Conservation (phyloP, 2,329 filamentous ascomycete species). For the Botrytis pseudocinerea region DNA sequence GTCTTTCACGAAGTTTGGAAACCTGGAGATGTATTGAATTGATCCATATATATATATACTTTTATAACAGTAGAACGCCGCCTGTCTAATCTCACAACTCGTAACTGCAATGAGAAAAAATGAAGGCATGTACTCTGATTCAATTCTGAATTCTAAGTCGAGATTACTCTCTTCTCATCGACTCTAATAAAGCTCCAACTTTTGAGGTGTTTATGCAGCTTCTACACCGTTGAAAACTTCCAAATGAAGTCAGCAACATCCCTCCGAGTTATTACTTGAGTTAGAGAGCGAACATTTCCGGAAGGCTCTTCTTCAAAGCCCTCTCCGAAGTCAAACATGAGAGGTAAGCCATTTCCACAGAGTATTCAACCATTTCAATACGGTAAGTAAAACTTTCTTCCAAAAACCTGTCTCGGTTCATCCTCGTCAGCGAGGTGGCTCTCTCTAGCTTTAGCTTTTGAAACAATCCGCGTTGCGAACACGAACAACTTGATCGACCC, state of each 20-base stretch:
- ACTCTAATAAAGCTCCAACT: not conserved
- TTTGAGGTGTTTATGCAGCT: not conserved
- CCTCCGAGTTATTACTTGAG: not conserved
- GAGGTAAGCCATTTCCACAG: not conserved
- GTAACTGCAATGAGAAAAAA: not conserved
- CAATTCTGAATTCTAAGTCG: too few relatives aligned
- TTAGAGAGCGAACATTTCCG: not conserved
- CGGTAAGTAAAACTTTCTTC: constrained; percentile 9
- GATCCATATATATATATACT: not conserved
- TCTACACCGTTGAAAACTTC: not conserved
- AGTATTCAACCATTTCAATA: not conserved
- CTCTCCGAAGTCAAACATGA: not conserved
- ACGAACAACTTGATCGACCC: not conserved
- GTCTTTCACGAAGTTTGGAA: not conserved
- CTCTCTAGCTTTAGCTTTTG: constrained; percentile 7
- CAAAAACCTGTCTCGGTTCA: constrained; percentile 3
- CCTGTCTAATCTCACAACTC: not conserved
- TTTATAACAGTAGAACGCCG: too few relatives aligned
- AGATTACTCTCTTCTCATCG: not conserved
- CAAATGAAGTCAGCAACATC: not conserved
- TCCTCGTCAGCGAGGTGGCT: not conserved
- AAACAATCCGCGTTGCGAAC: constrained; percentile 18
- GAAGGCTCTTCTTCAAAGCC: not conserved
- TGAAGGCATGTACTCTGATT: not conserved
- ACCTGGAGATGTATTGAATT: not conserved